These are phyloP conservation scores for Juglanconis oblonga DNA, from an alignment of 2,329 filamentous ascomycete species.

Conservation along the genomic window DNA sequence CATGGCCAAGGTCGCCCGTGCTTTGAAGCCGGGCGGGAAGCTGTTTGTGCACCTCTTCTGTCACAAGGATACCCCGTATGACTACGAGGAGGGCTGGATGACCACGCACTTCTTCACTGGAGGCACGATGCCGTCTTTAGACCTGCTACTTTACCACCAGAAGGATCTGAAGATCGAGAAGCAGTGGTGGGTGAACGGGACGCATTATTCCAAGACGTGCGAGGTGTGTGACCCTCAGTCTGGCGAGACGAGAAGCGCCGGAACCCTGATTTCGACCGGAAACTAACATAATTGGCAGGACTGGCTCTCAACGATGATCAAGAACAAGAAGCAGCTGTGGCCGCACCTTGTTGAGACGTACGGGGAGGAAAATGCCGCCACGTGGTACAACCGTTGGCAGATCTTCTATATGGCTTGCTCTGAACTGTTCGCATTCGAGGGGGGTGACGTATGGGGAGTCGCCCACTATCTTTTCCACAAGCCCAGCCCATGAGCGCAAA, in stretches of 20 bases:
- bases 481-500: slow-evolving; percentile 23
- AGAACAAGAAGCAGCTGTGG: slow-evolving; percentile 59
- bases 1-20: slow-evolving; percentile 58
- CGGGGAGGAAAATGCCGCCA: slow-evolving; percentile 54
- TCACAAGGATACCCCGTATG: slow-evolving; percentile 64
- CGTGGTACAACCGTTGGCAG: slow-evolving; percentile 70
- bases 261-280: neutral
- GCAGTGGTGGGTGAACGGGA: slow-evolving; percentile 71
- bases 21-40: slow-evolving; percentile 62
- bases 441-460: slow-evolving; percentile 67
- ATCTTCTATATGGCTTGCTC: slow-evolving; percentile 71
- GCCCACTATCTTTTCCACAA: slow-evolving; percentile 67
- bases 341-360: slow-evolving; percentile 64
- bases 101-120: slow-evolving; percentile 71
- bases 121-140: slow-evolving; percentile 68
- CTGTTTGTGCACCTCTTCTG: slow-evolving; percentile 68
- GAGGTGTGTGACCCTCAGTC: slow-evolving; percentile 43
- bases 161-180: slow-evolving; percentile 54
- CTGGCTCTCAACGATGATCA: slow-evolving; percentile 60
- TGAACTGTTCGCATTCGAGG: slow-evolving; percentile 64
- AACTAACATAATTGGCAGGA: slow-evolving; percentile 36
- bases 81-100: slow-evolving; percentile 73
- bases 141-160: slow-evolving; percentile 67
- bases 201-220: slow-evolving; percentile 67
- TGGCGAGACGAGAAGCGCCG: no score